A percentile compares a stretch with the other conserved stretches of the same genome.
Evolutionary conservation across 2,329 filamentous ascomycete species (phyloP).

Genomic region (Colletotrichum cereale): DNA sequence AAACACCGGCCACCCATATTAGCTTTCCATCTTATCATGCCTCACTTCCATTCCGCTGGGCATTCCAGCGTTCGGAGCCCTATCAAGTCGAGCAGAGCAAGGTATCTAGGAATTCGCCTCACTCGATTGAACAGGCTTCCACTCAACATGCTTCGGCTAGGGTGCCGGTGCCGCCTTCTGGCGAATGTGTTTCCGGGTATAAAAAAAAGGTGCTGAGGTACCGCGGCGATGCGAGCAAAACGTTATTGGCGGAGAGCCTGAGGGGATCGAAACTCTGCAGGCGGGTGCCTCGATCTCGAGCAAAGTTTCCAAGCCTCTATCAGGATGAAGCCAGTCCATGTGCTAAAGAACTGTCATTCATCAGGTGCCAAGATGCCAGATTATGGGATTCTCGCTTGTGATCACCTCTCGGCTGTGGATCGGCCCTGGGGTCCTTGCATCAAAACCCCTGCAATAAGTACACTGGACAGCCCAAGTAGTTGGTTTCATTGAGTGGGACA

Average conservation of each 20-base stretch:
- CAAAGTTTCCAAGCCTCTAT: constrained; percentile 16
- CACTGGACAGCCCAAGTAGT: not conserved
- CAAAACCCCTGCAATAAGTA: constrained; percentile 9
- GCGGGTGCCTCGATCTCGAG: not conserved
- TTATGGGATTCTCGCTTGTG: constrained; percentile 32
- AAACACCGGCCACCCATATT: not conserved
- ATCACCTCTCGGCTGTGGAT: constrained; percentile 29
- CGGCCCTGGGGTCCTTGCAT: constrained; percentile 11
- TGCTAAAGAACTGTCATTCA: constrained; percentile 28
- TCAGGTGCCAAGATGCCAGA: constrained; percentile 40
- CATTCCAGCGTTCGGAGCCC: too few species aligned
- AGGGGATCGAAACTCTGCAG: not conserved
- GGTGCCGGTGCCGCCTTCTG: constrained; percentile 8
- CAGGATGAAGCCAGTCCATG: constrained; percentile 21
- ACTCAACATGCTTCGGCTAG: constrained; percentile 9
- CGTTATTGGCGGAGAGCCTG: not conserved
- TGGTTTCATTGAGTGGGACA: constrained; percentile 11
- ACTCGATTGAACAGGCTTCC: constrained; percentile 3
- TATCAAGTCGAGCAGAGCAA: not conserved
- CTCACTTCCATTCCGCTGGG: not conserved
- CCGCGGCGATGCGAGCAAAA: not conserved
- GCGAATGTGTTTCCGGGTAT: not conserved
- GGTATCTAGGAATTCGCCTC: not conserved
- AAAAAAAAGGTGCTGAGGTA: not conserved
- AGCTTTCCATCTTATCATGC: not conserved